Evolutionary conservation across 1,139 yeast genomes (phyloP), one percentile per base, ranked within the genome.

Genomic region (Zygoascus hellenicus): DNA sequence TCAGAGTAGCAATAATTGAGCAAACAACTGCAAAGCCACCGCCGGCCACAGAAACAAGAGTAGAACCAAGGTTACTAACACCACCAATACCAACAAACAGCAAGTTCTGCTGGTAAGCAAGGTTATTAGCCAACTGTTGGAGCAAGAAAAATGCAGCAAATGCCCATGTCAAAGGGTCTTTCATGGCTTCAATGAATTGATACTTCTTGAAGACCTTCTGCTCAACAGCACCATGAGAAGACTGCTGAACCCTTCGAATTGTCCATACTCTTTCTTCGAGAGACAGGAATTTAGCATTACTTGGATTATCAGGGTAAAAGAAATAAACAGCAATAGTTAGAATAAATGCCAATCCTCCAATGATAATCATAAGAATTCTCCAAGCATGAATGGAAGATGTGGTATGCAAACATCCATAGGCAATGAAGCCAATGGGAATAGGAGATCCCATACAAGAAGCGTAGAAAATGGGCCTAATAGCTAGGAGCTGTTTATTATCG

Each of bases 31-130:
- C 67, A 50, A 67, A 75, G 0, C 77, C 75, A 42, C 76, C 74
- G 37, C 74, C 68, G 1, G 78, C 80, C 43, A 76, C 78, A 4
- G 80, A 70, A 5, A 77, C 78, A 31, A 77, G 60, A 1, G 80
- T 75, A 1, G 80, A 70, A 45, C 69, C 70, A 46, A 77, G 63
- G 53, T 67, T 70, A 17, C 68, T 58, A 33, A 75, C 70, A 43
- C 76, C 70, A 43, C 77, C 77, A 58, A 73, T 64, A 38, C 65
- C 66, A 22, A 63, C 65, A 49, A 68, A 75, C 42, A 75, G 60
- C 41, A 74, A 56, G 45, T 69, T 72, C 51, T 74, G 74, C 54
- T 73, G 77, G 52, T 73, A 75, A 4, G 75, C 66, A 46, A 74
- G 64, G 54, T 74, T 74, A 54, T 75, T 75, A 4, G 78, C 74